phyloP scores from a whole-genome alignment of 2,329 filamentous ascomycete genomes.

The Hansfordia pulvinata region DNA sequence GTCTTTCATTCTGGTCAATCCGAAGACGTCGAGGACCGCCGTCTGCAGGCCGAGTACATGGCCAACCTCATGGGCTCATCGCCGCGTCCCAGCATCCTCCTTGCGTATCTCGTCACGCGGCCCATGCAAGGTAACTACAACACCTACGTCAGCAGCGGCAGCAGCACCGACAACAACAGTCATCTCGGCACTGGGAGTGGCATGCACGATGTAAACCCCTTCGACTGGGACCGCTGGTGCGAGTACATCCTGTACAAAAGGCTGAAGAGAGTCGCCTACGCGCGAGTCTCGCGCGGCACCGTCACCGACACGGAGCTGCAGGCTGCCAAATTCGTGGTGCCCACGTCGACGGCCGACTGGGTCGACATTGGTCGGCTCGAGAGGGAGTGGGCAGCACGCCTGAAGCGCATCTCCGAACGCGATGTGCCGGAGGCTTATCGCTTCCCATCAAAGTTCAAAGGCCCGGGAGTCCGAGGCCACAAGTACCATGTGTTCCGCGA shows the following conservation, averaged over 20 bases:
- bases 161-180: conserved; percentile 90
- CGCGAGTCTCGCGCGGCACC: conserved; percentile 72
- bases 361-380: conserved; percentile 23
- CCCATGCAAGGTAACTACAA: conserved; percentile 93
- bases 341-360: conserved; percentile 48
- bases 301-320: conserved; percentile 98
- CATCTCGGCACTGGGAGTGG: conserved; percentile 78
- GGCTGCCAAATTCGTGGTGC: conserved; percentile 88
- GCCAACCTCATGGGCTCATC: conserved; percentile 77
- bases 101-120: conserved; percentile 86
- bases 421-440: conserved; percentile 64
- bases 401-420: conserved; percentile 48
- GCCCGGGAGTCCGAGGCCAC: conserved; percentile 78
- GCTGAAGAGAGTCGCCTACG: conserved; percentile 75
- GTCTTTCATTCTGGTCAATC: conserved; percentile 99
- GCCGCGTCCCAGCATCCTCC: conserved; percentile 65
- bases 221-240: conserved; percentile 96
- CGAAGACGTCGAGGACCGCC: conserved; percentile 84
- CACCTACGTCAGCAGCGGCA: conserved; percentile 74
- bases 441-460: conserved; percentile 77
- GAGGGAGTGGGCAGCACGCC: conserved; percentile 34
- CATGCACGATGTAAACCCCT: conserved; percentile 89
- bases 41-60: conserved; percentile 77
- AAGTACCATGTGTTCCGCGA: conserved; percentile 91
- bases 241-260: conserved; percentile 97